Evolutionary conservation across 306 rosid species (phyloP).

Genomic region (Vicia villosa): DNA sequence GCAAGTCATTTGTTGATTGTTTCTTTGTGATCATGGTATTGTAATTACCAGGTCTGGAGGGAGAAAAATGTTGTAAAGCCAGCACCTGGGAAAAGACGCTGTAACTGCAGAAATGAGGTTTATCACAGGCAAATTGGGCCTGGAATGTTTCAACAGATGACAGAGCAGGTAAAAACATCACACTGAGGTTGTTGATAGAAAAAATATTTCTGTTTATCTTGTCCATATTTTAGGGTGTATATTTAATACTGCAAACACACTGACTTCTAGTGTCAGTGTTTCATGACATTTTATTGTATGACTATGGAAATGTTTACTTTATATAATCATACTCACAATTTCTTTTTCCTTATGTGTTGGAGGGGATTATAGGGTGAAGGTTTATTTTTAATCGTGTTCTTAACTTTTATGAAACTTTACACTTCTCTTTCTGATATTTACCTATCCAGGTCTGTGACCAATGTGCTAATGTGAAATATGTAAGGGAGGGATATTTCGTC

Average conservation of each 20-base stretch:
- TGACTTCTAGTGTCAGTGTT: neutral
- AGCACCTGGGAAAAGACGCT: slow-evolving; percentile 95
- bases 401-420: slow-evolving; percentile 19
- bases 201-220: slow-evolving; percentile 2
- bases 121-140: slow-evolving; percentile 98
- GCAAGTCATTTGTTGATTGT: slow-evolving; percentile 5
- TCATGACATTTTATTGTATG: slow-evolving; percentile 16
- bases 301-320: slow-evolving; percentile 8
- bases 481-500: slow-evolving; percentile 86
- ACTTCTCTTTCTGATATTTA: slow-evolving; percentile 27
- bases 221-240: slow-evolving; percentile 1
- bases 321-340: neutral
- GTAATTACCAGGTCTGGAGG: slow-evolving; percentile 80
- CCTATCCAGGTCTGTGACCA: slow-evolving; percentile 88
- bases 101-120: slow-evolving; percentile 97
- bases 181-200: slow-evolving; percentile 20
- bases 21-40: slow-evolving; percentile 30
- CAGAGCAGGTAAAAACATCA: slow-evolving; percentile 73
- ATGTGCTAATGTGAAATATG: slow-evolving; percentile 90
- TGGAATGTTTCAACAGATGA: slow-evolving; percentile 99
- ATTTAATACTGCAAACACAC: neutral
- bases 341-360: neutral
- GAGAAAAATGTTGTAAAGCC: slow-evolving; percentile 86
- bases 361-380: neutral
- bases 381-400: slow-evolving; percentile 13